phyloP scores from a whole-genome alignment of 2,329 filamentous ascomycete species.

The Ploettnerulaceae sp. region DNA sequence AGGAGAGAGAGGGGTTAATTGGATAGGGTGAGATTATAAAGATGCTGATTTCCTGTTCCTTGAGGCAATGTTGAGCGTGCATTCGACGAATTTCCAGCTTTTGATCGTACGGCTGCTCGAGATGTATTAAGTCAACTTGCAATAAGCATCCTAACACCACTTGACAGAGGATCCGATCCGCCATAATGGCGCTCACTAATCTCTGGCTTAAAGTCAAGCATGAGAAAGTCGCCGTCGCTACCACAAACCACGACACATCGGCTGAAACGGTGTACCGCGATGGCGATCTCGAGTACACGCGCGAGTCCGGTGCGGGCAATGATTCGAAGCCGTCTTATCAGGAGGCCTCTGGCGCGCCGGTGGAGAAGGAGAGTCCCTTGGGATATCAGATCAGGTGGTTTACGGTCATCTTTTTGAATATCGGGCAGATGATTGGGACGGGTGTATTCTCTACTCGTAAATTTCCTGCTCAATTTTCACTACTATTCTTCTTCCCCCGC shows the following conservation, averaged over 20 bases:
- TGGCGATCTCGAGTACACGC: slow-evolving; percentile 20
- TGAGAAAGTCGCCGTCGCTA: slow-evolving; percentile 4
- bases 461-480: neutral
- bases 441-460: slow-evolving; percentile 35
- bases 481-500: neutral
- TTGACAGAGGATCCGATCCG: too few species aligned
- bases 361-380: slow-evolving; percentile 53
- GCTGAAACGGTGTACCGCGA: slow-evolving; percentile 10
- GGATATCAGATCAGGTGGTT: slow-evolving; percentile 53
- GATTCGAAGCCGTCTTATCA: slow-evolving; percentile 41
- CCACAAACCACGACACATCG: neutral
- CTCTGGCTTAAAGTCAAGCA: neutral
- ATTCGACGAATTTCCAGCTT: too few species aligned
- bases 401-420: slow-evolving; percentile 55
- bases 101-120: too few species aligned
- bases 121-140: too few species aligned
- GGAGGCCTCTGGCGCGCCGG: slow-evolving; percentile 56
- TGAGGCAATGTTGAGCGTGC: too few species aligned
- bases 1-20: too few species aligned
- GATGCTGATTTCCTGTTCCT: too few species aligned
- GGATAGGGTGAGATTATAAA: too few species aligned
- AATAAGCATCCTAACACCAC: too few species aligned
- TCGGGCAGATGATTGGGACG: slow-evolving; percentile 59
- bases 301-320: slow-evolving; percentile 41
- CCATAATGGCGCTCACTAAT: too few species aligned